Conservation (phyloP, 148 eudicot genomes). For the Cornus controversa region DNA sequence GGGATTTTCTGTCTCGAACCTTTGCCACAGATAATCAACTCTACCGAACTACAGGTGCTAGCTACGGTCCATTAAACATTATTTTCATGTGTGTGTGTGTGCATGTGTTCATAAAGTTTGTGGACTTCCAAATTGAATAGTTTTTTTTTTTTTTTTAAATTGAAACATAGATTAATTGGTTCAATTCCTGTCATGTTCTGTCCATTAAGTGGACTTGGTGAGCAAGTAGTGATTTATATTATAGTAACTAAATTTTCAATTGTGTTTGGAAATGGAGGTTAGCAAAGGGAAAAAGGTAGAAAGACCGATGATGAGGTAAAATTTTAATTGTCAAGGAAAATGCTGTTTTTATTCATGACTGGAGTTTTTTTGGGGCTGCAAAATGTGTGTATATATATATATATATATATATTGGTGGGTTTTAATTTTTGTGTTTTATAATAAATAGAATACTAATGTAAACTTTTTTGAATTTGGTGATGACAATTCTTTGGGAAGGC, state of each 20-base stretch:
- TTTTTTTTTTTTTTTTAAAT: neutral
- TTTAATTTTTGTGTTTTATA: neutral
- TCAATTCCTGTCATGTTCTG: neutral
- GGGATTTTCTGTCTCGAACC: conserved; percentile 30
- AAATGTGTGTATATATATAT: too few species aligned
- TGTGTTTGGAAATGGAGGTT: neutral
- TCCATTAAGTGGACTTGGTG: neutral
- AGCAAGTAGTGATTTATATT: neutral
- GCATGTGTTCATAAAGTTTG: neutral
- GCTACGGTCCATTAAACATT: neutral
- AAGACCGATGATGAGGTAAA: neutral
- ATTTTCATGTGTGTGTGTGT: neutral
- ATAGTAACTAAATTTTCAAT: neutral
- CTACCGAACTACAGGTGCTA: conserved; percentile 26
- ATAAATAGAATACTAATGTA: neutral
- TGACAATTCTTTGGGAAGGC: conserved; percentile 35
- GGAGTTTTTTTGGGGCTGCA: neutral
- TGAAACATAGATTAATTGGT: neutral
- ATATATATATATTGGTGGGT: neutral
- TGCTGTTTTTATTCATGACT: neutral
- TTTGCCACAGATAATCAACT: conserved; percentile 17
- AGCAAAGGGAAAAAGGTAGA: neutral
- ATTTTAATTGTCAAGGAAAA: neutral
- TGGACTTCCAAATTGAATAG: neutral
- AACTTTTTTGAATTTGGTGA: neutral